phyloP scores from a whole-genome alignment of 495 filamentous ascomycete species.

The Lasiosphaeria hispida region DNA sequence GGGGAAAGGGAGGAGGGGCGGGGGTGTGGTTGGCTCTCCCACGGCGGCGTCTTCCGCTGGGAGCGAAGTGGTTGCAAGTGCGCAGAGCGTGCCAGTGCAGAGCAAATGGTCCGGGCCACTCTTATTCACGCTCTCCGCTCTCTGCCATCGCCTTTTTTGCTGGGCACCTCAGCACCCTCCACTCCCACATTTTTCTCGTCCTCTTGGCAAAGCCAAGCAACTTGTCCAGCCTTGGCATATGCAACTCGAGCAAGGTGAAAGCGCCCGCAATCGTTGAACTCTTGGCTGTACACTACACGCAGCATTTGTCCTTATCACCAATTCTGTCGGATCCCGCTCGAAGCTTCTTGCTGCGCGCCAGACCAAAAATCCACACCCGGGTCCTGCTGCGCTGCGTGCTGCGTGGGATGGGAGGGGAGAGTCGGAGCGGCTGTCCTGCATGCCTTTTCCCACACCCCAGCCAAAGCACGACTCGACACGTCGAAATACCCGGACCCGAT shows the following conservation, averaged over 20 bases:
- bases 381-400: neutral
- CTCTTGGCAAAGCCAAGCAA: slow-evolving; percentile 36
- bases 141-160: slow-evolving; percentile 1
- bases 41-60: too few relatives aligned
- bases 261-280: slow-evolving; percentile 30
- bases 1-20: too few relatives aligned
- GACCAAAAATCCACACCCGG: neutral
- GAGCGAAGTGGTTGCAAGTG: too few relatives aligned
- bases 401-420: slow-evolving; percentile 19
- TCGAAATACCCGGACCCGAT: slow-evolving; percentile 2
- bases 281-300: slow-evolving; percentile 25
- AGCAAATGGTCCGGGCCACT: neutral
- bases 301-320: neutral
- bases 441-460: slow-evolving; percentile 1
- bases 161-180: slow-evolving; percentile 1
- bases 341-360: neutral
- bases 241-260: slow-evolving; percentile 29
- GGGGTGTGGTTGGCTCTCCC: too few relatives aligned
- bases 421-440: slow-evolving; percentile 17
- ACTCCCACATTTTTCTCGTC: slow-evolving; percentile 17
- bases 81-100: too few relatives aligned
- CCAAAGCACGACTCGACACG: slow-evolving; percentile 2
- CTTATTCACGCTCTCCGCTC: slow-evolving; percentile 4
- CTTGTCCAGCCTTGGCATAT: slow-evolving; percentile 38
- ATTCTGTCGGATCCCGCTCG: neutral